Evolutionary conservation across 1,284 basidiomycete species (phyloP).

Genomic region (Heterobasidion parviporum): DNA sequence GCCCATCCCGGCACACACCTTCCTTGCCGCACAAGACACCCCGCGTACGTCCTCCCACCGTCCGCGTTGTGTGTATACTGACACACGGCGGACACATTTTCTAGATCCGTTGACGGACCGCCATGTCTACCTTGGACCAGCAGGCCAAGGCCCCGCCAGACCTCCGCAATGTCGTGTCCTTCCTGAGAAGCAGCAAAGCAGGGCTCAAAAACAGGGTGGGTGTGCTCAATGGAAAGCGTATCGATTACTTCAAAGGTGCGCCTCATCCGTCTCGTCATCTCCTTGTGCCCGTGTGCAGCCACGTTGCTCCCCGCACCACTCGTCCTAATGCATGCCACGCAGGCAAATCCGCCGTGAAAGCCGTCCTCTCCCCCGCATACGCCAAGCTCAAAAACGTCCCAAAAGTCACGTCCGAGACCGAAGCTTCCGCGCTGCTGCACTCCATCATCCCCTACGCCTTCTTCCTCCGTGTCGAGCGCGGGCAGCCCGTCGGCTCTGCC

Average conservation of each 20-base stretch:
- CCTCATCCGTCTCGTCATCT: slow-evolving; percentile 6
- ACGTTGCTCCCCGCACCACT: not conserved
- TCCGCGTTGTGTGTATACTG: not conserved
- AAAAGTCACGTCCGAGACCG: slow-evolving; percentile 66
- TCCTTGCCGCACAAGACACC: not conserved
- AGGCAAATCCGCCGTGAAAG: slow-evolving; percentile 92
- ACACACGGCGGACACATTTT: not conserved
- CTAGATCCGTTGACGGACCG: not conserved
- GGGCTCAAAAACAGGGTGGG: slow-evolving; percentile 89
- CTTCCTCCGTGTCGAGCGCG: slow-evolving; percentile 84
- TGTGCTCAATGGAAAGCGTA: slow-evolving; percentile 87
- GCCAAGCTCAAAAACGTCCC: slow-evolving; percentile 84
- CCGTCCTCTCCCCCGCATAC: slow-evolving; percentile 86
- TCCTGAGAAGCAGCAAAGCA: slow-evolving; percentile 76
- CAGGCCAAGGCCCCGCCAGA: slow-evolving; percentile 72
- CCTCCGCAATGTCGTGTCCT: slow-evolving; percentile 74
- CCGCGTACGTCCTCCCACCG: not conserved
- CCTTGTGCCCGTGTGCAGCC: not conserved
- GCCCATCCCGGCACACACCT: not conserved
- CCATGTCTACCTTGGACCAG: slow-evolving; percentile 44
- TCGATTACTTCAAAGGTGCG: slow-evolving; percentile 97
- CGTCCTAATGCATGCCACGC: slow-evolving; percentile 9
- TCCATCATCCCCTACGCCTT: slow-evolving; percentile 80
- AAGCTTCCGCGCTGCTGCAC: slow-evolving; percentile 67
- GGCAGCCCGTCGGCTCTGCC: slow-evolving; percentile 55